Conservation (phyloP, 2,329 filamentous ascomycete species). For the Raffaelea ambrosiae region DNA sequence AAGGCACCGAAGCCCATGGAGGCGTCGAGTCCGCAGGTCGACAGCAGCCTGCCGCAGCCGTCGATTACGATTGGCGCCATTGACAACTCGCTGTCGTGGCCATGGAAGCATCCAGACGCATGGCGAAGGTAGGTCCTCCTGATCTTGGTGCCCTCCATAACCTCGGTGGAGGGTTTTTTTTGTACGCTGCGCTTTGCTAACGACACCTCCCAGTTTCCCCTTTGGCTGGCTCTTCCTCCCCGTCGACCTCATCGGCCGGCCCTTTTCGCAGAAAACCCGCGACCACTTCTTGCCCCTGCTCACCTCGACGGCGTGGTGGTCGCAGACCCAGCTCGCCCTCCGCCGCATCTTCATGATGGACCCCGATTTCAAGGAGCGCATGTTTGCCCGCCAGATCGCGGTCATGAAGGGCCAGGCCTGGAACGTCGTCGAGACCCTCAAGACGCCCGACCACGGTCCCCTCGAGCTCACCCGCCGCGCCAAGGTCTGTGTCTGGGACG, state of each 20-base stretch:
- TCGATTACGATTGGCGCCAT: slow-evolving; percentile 81
- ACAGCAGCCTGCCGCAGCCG: slow-evolving; percentile 39
- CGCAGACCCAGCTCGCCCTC: slow-evolving; percentile 79
- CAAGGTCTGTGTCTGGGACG: slow-evolving; percentile 95
- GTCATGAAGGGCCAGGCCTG: slow-evolving; percentile 99
- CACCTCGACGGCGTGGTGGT: slow-evolving; percentile 95
- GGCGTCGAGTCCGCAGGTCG: slow-evolving; percentile 44
- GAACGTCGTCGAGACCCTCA: slow-evolving; percentile 97
- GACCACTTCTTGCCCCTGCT: slow-evolving; percentile 94
- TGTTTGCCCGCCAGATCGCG: slow-evolving; percentile 97
- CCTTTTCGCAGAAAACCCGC: slow-evolving; percentile 88
- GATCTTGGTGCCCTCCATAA: too few species aligned
- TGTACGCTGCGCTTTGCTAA: slow-evolving; percentile 11
- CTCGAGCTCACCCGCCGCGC: slow-evolving; percentile 82
- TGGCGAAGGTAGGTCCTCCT: slow-evolving; percentile 44
- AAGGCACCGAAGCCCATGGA: slow-evolving; percentile 78
- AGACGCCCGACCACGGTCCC: slow-evolving; percentile 84
- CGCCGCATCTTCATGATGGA: slow-evolving; percentile 86
- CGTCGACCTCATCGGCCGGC: slow-evolving; percentile 89
- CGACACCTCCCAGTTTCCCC: slow-evolving; percentile 75
- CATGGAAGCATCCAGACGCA: slow-evolving; percentile 97
- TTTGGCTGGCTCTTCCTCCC: slow-evolving; percentile 98
- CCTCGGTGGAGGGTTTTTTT: neutral
- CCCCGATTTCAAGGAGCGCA: slow-evolving; percentile 93
- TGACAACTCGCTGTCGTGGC: slow-evolving; percentile 96